Base-by-base conservation (phyloP, 257 asterid genomes). In the Ligustrum vulgare region DNA sequence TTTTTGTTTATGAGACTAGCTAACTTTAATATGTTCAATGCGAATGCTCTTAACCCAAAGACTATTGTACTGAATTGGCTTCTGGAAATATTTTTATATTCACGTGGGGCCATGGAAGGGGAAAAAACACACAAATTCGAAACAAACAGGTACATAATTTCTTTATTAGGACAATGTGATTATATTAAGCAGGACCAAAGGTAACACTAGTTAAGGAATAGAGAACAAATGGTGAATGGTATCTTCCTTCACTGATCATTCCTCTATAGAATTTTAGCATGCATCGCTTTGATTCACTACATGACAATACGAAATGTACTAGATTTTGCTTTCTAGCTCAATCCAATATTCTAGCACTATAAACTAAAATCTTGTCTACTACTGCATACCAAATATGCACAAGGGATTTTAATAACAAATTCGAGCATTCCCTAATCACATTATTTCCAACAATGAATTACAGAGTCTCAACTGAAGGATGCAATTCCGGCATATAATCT, bases 391-490 rank as follows among this genome's bases (percentile, higher is more conserved):
- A 51, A 51, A 45, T 5, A 15, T 51, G 62, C 62, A 51, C 0
- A 3, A 6, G 25, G 6, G 7, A 18, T 51, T 47, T 41, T n/a
- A 51, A 15, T 22, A 51, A 5, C 6, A 7, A 10, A 60, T 22
- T 60, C 23, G 34, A 60, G 12, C 67, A 15, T 9, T 3, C 51
- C 12, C 10, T 20, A 1, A 1, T 36, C n/a, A n/a, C 28, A 18
- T 35, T 35, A 23, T 65, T 41, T 36, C 18, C 16, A 35, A 11
- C 28, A 43, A 49, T 72, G 71, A 25, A 51, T 62, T 70, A 16
- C 80, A 86, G 86, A 81, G 60, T 41, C 80, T 18, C 76, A 12
- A 58, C 12, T 80, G 79, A 63, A 75, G 69, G 85, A 84, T 0
- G 71, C 75, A 9, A 77, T 79, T 41, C 86, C 86, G 0, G 66